Conservation (phyloP, 148 eudicot genomes). For the Fagopyrum homotropicum region DNA sequence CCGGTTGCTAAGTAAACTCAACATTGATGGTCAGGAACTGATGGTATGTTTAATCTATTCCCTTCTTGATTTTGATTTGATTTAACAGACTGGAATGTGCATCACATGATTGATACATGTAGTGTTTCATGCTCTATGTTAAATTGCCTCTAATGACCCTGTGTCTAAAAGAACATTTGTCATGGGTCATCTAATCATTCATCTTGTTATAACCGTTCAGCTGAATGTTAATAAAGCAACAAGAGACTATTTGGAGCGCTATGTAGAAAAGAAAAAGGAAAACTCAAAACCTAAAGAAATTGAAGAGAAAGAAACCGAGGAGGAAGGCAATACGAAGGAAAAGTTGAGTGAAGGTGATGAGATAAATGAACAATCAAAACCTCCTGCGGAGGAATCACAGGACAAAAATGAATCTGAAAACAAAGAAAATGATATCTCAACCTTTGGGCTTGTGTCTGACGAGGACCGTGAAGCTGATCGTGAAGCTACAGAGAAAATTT, state of each 20-base stretch:
- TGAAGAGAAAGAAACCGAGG: conserved; percentile 41
- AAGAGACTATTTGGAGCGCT: conserved; percentile 61
- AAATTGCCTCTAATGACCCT: not conserved
- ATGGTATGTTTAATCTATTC: conserved; percentile 39
- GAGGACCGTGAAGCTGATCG: conserved; percentile 76
- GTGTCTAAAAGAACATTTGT: not conserved
- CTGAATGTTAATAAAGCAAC: conserved; percentile 75
- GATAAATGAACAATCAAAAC: conserved; percentile 39
- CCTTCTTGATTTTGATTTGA: not conserved
- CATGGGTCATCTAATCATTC: not conserved
- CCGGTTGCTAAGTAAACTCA: conserved; percentile 72
- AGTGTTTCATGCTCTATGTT: not conserved
- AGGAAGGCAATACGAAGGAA: conserved; percentile 36
- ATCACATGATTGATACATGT: not conserved
- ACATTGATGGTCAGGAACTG: conserved; percentile 84
- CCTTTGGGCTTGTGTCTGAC: conserved; percentile 74
- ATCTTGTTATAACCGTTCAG: conserved; percentile 27
- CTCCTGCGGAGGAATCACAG: conserved; percentile 46
- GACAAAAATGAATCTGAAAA: conserved; percentile 39
- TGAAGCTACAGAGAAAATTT: conserved; percentile 64
- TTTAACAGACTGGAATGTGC: conserved; percentile 4
- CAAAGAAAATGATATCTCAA: conserved; percentile 51
- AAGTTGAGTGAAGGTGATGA: conserved; percentile 33
- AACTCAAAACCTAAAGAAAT: conserved; percentile 32
- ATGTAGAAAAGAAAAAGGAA: conserved; percentile 69